Evolutionary conservation across 2,329 filamentous ascomycete species (phyloP).

Genomic region (Trichoderma atroviride): DNA sequence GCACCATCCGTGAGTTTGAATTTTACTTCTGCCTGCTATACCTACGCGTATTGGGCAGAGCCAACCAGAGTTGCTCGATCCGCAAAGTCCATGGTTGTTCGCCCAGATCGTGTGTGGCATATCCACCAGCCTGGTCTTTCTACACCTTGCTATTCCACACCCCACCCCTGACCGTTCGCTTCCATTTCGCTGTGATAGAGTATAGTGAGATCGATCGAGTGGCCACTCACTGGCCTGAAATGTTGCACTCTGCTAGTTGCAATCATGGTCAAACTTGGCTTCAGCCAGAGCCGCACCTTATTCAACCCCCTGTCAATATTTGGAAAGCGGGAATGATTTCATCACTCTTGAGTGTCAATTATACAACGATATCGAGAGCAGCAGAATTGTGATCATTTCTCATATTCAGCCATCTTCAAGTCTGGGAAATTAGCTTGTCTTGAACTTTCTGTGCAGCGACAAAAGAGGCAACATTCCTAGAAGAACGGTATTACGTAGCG

Average conservation of each 20-base stretch:
- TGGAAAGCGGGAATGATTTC: neutral
- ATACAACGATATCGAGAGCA: neutral
- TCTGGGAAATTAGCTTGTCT: neutral
- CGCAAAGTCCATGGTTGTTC: neutral
- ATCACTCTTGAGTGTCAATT: neutral
- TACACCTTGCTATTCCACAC: constrained; percentile 5
- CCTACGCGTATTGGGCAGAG: neutral
- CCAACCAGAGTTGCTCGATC: constrained; percentile 25
- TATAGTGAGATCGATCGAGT: neutral
- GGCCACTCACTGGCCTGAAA: neutral
- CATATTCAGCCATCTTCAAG: neutral
- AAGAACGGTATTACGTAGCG: neutral
- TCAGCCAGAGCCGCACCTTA: neutral
- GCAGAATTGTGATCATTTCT: neutral
- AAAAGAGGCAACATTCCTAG: neutral
- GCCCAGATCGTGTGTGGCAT: constrained; percentile 14
- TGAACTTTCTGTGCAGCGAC: neutral
- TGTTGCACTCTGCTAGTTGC: neutral
- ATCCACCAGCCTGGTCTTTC: neutral
- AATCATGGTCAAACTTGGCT: neutral
- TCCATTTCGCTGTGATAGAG: neutral
- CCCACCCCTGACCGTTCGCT: neutral
- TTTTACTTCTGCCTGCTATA: neutral
- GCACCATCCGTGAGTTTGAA: constrained; percentile 17
- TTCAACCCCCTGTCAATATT: neutral